Evolutionary conservation across 306 rosid genomes (phyloP), one percentile per base, ranked within the genome.

Genomic region (Vigna trinervia): DNA sequence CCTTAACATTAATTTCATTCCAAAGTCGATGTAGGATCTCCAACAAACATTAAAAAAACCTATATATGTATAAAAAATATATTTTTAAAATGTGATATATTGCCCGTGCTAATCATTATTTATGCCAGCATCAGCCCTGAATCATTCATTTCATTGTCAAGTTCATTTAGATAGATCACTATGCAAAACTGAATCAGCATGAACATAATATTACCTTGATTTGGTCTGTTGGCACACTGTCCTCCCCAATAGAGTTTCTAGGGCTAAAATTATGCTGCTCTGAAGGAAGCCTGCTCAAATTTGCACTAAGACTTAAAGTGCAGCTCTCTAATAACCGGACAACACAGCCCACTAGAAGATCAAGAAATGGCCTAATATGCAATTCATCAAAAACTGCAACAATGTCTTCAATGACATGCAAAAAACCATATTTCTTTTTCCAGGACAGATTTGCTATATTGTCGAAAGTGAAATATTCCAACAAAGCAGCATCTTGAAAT

Each of bases 281-380:
- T 54, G 83, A 85, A 69, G 86, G 74, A 59, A 83, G 45, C 54
- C 70, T 84, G 51, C 45, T 59, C 68, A 82, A 62, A 43, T 79
- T 89, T 58, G 87, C 81, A 61, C 54, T 86, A 78, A 95, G 89
- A 84, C 82, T 80, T 60, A 82, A 78, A 71, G 88, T 80, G 73
- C 97, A 89, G 86, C 96, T 90, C 86, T 82, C 91, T 89, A 92
- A 79, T 69, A 95, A 48, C 86, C 97, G 95, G 62, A 92, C 97
- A 76, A 89, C 96, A 82, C 92, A 85, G 4, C 97, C 98, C 92
- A 86, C 73, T 75, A 95, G 58, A 56, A 95, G 86, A 86, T 89
- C 84, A 62, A 95, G 91, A 84, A 95, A 92, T 26, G 97, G 97
- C 63, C 66, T 85, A 61, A 90, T 81, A 80, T 88, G 98, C 26